Evolutionary conservation across 371 early-diverging fungal genomes (phyloP).

Genomic region (Globomyces sp.): DNA sequence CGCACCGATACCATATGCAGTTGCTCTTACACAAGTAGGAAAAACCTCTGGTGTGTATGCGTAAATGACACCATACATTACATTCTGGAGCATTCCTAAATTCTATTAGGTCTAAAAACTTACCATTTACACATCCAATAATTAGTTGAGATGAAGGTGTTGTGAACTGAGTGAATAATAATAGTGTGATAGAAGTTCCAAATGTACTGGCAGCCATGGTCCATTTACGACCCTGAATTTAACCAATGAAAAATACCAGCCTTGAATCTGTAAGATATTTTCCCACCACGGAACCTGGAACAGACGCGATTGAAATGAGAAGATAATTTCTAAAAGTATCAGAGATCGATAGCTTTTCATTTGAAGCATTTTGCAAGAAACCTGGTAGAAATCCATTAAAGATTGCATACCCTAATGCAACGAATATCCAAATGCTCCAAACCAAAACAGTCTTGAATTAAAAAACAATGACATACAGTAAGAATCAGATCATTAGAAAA

Average conservation of each 20-base stretch:
- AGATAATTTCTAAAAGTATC: constrained; percentile 74
- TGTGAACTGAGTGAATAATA: constrained; percentile 61
- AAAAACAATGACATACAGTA: constrained; percentile 15
- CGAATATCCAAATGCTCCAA: constrained; percentile 76
- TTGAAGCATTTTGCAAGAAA: constrained; percentile 46
- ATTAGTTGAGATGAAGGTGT: constrained; percentile 57
- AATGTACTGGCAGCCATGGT: constrained; percentile 78
- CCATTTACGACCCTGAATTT: constrained; percentile 63
- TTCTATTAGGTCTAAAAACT: no score
- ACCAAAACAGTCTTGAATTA: constrained; percentile 61
- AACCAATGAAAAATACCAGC: constrained; percentile 26
- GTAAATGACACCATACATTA: constrained; percentile 56
- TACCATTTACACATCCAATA: constrained; percentile 63
- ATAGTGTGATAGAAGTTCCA: constrained; percentile 62
- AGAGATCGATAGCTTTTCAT: constrained; percentile 8
- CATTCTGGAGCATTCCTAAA: constrained; percentile 23
- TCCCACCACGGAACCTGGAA: constrained; percentile 76
- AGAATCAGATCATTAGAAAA: no score
- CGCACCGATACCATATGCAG: constrained; percentile 76
- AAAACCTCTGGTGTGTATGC: constrained; percentile 89
- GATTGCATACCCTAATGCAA: constrained; percentile 78
- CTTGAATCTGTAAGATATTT: constrained; percentile 67
- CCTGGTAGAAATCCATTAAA: constrained; percentile 82
- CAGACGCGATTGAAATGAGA: constrained; percentile 72
- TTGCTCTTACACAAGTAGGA: constrained; percentile 56